Evolutionary conservation across 2,329 filamentous ascomycete species (phyloP), one percentile per base, ranked within the genome.

Genomic region (Clarireedia sp.): DNA sequence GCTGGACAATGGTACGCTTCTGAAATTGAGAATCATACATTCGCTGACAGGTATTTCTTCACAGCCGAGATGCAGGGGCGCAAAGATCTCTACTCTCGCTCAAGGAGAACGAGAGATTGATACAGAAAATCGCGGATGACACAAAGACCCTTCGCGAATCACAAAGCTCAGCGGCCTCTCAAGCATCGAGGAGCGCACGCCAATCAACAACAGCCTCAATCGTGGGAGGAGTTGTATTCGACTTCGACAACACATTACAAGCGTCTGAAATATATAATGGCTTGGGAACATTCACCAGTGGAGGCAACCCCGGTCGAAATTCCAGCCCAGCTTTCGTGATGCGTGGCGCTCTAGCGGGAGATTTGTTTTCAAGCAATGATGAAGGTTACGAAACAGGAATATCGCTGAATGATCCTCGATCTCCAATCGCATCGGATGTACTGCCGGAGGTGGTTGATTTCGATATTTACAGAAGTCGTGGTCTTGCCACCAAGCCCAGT

Each of bases 1-100:
- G 56, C 56, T 23, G 55, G 40, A 17, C 46, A 59, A 45, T 59
- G 54, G 57, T 50, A 49, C n/a, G 41, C 24, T 17, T 14, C n/a
- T n/a, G 7, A 29, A 41, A 40, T 3, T 38, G 24, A 3, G 24
- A 2, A 2, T 41, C 19, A 37, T 23, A 10, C 40, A 17, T n/a
- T 29, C n/a, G 33, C 51, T 48, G 19, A 54, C 23, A 5, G 12
- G 7, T 8, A 7, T 12, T 19, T 33, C 12, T 10, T 5, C 7
- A n/a, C n/a, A 57, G 56, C 33, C 24, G 40, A 17, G 56, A 57
- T 33, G 41, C 33, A 4, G 16, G 14, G 33, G 21, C 54, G n/a
- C 54, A 59, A 44, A 45, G 43, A n/a, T 46, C 43, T 19, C 41
- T 59, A 6, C 36, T 56, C 1, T 29, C 17, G 26, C n/a, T 54